Evolutionary conservation across 768 basidiomycete genomes (phyloP).

Genomic region (Suillus discolor): DNA sequence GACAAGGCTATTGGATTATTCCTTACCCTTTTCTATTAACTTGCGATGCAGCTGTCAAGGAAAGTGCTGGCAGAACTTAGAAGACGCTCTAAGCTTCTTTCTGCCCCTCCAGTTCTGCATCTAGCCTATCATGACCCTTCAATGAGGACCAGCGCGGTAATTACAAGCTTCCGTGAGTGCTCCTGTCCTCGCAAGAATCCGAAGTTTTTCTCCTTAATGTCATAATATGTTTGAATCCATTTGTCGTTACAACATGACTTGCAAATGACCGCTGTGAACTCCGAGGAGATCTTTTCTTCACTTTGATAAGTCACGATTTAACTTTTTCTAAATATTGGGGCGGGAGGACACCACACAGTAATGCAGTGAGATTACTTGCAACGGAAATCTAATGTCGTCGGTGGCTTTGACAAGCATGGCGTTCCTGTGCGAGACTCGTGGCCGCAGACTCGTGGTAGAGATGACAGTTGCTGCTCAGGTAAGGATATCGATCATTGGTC

Average conservation of each 20-base stretch:
- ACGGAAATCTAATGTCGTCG: not conserved
- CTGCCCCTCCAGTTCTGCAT: not conserved
- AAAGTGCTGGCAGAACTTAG: not conserved
- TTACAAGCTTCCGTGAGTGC: constrained; percentile 1
- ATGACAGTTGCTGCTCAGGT: not conserved
- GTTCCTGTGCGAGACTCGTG: not conserved
- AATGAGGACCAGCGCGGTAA: constrained; percentile 2
- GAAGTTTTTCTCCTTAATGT: not conserved
- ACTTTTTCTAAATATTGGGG: not conserved
- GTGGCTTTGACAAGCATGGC: not conserved
- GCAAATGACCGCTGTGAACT: not conserved
- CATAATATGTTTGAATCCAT: not conserved
- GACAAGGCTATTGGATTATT: not conserved
- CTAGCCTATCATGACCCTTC: not conserved
- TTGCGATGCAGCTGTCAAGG: not conserved
- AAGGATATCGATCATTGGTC: constrained; percentile 3
- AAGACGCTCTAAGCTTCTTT: not conserved
- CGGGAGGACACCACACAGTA: not conserved
- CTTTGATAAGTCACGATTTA: not conserved
- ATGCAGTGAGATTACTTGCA: not conserved
- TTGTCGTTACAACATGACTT: not conserved
- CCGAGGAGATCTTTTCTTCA: not conserved
- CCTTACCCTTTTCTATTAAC: not conserved
- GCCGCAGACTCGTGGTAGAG: not conserved
- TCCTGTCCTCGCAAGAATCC: not conserved